phyloP scores from a whole-genome alignment of 1,284 basidiomycete species.

The Irpex sp. region DNA sequence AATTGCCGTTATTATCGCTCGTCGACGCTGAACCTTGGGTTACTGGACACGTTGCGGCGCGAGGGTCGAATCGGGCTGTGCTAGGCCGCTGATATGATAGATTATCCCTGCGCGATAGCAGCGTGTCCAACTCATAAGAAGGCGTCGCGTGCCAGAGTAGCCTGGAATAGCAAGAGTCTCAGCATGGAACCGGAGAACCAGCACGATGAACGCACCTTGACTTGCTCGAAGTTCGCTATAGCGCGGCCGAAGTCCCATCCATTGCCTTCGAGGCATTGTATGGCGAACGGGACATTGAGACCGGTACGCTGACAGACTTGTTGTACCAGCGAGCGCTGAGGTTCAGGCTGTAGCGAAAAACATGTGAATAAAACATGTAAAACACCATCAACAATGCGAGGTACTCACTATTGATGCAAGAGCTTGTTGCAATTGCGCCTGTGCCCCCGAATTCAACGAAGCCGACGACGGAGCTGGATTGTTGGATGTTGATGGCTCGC shows the following conservation, averaged over 20 bases:
- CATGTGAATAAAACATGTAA: constrained; percentile 15
- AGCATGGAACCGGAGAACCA: background rate
- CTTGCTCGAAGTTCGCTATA: constrained; percentile 77
- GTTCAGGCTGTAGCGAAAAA: constrained; percentile 47
- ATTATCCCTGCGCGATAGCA: background rate
- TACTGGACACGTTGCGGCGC: background rate
- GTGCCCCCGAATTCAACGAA: constrained; percentile 27
- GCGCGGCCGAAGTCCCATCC: constrained; percentile 79
- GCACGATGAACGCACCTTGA: constrained; percentile 52
- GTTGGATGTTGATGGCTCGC: constrained; percentile 24
- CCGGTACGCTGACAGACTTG: constrained; percentile 69
- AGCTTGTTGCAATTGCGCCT: constrained; percentile 45
- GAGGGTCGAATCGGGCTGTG: background rate
- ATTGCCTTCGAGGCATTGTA: constrained; percentile 81
- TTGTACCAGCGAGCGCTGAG: constrained; percentile 63
- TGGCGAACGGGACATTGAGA: constrained; percentile 71
- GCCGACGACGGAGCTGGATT: constrained; percentile 20
- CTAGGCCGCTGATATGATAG: background rate
- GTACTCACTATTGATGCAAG: constrained; percentile 52
- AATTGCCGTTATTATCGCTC: background rate
- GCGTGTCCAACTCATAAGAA: constrained; percentile 16
- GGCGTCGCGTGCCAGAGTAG: constrained; percentile 21
- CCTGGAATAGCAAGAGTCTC: constrained; percentile 11
- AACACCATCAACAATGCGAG: constrained; percentile 3
- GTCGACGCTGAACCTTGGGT: background rate